Percentiles rank a stretch among this genome's conserved stretches.
Conservation (phyloP, 148 eudicot species). For the Fallopia convolvulus region DNA sequence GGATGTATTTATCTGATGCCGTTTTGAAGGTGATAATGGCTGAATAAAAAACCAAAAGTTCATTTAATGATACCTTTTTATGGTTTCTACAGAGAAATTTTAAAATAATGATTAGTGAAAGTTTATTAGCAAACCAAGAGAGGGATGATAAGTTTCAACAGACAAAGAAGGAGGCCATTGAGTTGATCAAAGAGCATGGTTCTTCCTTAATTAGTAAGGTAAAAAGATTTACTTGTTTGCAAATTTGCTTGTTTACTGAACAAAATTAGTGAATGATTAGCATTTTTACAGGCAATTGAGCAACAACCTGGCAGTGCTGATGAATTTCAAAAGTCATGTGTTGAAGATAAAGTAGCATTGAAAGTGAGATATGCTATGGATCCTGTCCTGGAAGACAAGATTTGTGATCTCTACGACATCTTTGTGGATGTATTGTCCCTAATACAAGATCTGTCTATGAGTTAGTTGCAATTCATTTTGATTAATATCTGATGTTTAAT, state of each 20-base stretch:
- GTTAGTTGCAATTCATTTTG: neutral
- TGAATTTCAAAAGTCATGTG: constrained; percentile 56
- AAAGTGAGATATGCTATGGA: constrained; percentile 65
- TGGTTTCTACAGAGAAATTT: constrained; percentile 58
- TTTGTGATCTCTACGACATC: constrained; percentile 91
- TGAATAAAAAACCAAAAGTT: neutral
- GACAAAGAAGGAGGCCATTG: constrained; percentile 70
- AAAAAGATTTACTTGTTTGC: constrained; percentile 7
- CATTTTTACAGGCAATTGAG: constrained; percentile 40
- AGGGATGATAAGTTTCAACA: constrained; percentile 71
- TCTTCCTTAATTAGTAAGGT: constrained; percentile 65
- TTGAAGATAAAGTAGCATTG: constrained; percentile 39
- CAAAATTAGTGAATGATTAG: neutral
- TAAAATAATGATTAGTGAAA: constrained; percentile 60
- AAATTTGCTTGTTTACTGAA: neutral
- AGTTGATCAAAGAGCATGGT: constrained; percentile 54
- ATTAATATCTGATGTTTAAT: neutral
- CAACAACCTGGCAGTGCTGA: constrained; percentile 59
- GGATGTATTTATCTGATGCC: neutral
- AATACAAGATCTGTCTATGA: constrained; percentile 6
- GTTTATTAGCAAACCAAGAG: constrained; percentile 79
- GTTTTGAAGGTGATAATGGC: neutral
- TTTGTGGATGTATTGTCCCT: constrained; percentile 57
- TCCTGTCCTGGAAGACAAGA: constrained; percentile 75
- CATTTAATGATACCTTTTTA: neutral